Evolutionary conservation across 2,329 filamentous ascomycete species (phyloP), one percentile per base, ranked within the genome.

Genomic region (Fusarium tuaranense): DNA sequence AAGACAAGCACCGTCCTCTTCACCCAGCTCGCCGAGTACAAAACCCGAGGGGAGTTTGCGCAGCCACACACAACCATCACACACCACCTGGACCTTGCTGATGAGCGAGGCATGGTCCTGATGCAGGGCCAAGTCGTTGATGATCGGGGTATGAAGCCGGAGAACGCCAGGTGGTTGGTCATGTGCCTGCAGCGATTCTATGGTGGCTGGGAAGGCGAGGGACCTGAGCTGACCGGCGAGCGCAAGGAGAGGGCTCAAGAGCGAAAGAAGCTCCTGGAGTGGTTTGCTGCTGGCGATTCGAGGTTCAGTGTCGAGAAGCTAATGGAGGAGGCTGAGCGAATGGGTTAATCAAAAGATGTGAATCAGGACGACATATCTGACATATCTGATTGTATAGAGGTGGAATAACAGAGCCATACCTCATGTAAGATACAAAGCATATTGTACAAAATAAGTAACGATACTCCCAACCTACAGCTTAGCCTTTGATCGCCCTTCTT

Each of bases 111-210:
- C 7, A 80, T 98, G 30, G 95, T 98, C 16, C 86, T 99, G 72
- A 92, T 98, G 87, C 93, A 97, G 80, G 97, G 97, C 1, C 88
- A 89, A 75, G 92, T 98, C 16, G 87, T 94, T 64, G 91, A 95
- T 70, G 92, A 92, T 34, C 87, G 92, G 14, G 95, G 96, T 6
- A 91, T 98, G 7, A 92, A 87, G 73, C 89, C 94, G 0, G 91
- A 95, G 63, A 93, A 98, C 80, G 95, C 93, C n/a, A 92, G 92
- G 83, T 98, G 94, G 92, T 84, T 99, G 78, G 87, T 97, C 60
- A 94, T 98, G 91, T 97, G 95, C 78, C 85, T 99, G 85, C 97
- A 99, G 87, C 92, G 95, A 80, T 99, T 99, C 83, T 99, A 99
- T 81, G 91, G 92, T 20, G 90, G 90, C 72, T 86, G 90, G 87